Percentiles rank a stretch among this genome's conserved stretches.
phyloP scores from a whole-genome alignment of 2,329 filamentous ascomycete species.

The Chalara sp. region DNA sequence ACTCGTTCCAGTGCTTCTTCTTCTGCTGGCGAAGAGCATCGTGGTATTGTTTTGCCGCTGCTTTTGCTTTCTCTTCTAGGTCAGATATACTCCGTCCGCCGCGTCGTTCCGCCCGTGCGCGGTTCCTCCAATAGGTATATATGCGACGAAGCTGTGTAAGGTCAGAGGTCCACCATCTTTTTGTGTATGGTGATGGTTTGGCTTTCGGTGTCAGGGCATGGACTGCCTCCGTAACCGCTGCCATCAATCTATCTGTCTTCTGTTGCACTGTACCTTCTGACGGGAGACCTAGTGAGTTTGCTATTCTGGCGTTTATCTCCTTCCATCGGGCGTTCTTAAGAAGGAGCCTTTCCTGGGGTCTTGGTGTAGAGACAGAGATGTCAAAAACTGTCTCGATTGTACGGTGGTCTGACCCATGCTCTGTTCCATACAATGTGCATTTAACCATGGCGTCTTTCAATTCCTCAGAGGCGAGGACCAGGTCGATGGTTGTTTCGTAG shows the following conservation, averaged over 20 bases:
- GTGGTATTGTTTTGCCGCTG: neutral
- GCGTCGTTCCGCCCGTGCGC: conserved; percentile 15
- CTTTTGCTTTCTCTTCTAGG: neutral
- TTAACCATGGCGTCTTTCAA: conserved; percentile 12
- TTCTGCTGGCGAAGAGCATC: conserved; percentile 10
- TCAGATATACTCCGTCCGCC: conserved; percentile 5
- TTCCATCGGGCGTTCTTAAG: conserved; percentile 25
- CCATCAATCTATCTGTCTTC: conserved; percentile 10
- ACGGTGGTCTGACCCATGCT: conserved; percentile 26
- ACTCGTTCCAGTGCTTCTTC: conserved; percentile 22
- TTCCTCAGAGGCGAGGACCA: conserved; percentile 19
- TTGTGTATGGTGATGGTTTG: conserved; percentile 22
- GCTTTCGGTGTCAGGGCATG: conserved; percentile 16
- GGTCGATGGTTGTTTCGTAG: conserved; percentile 19
- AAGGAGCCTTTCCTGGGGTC: conserved; percentile 9
- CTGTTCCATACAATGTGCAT: conserved; percentile 12
- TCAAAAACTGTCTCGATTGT: conserved; percentile 28
- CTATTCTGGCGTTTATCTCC: conserved; percentile 11
- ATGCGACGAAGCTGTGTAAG: conserved; percentile 23
- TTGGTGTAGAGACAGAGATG: neutral
- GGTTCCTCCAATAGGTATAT: conserved; percentile 24
- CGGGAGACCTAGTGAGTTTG: neutral
- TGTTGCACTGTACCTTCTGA: conserved; percentile 6
- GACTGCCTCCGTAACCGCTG: conserved; percentile 7
- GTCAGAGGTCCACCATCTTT: conserved; percentile 25